Base-by-base conservation (phyloP, 768 basidiomycete species). In the Peribolospora kevripleyi region DNA sequence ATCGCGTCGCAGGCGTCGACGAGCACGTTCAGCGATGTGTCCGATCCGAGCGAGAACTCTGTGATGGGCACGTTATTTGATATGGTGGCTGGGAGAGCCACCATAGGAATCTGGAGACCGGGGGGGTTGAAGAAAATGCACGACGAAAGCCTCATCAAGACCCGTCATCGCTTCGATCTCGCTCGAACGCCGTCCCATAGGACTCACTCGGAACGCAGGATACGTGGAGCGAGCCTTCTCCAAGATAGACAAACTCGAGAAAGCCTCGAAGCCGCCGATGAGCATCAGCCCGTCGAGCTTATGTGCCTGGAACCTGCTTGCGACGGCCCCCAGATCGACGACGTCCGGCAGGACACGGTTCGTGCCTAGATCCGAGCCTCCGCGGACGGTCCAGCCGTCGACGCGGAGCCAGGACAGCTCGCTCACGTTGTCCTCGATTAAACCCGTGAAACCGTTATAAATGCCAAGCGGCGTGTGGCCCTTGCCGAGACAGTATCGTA, bases 31-130 rank as follows among this genome's bases (percentile, higher is more conserved):
- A 98, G 71, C 66, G 83, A 84, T 13, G 93, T 98, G 65, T 98
- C 93, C 61, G 80, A 82, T 50, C 93, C 93, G 57, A 98, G 70
- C 66, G 85, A 90, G 69, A 84, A 86, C 66, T 97, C 90, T 50
- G 91, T 95, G 73, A 95, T 68, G 3, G 93, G 93, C 9, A 98
- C 93, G 61, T 98, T 98, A 71, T 98, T 98, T 60, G 84, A 88
- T 65, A 98, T 82, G 38, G 64, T 65, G 7, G 91, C 93, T 2
- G 93, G 93, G 7, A 98, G 73, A 66, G 95, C 88, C 38, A 80
- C 82, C 77, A 98, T 84, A 11, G 93, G 93, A 59, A 98, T 83
- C 60, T 59, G 82, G 74, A 25, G 25, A 25, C 25, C 25, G 25
- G 25, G 25, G 25, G 25, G 25, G 25, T 25, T 25, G 25, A 25